Evolutionary conservation across 768 basidiomycete genomes (phyloP), one percentile per base, ranked within the genome.

Genomic region (Tubosaeta brunneosetosa): DNA sequence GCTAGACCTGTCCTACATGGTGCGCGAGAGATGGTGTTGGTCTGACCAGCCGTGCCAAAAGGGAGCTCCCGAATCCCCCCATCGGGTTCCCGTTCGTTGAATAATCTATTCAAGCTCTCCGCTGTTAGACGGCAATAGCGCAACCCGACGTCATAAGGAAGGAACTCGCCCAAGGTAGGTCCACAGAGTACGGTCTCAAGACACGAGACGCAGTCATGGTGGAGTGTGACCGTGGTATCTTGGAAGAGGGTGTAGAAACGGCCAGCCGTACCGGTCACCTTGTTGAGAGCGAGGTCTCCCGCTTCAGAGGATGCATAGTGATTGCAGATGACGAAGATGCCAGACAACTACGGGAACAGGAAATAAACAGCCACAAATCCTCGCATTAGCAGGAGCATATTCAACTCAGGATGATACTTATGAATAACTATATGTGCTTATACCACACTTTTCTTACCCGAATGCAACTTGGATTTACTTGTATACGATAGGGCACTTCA

Each of bases 231-330:
- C 13, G 25, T 34, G 14, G 46, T 29, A 22, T 59, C 48, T 27
- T n/a, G 49, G 16, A 64, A 56, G 36, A 61, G 38, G 6, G 25
- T 17, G 17, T 50, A 61, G 49, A 64, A 59, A 31, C 55, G 57
- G n/a, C 33, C 50, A 27, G 50, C 37, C 19, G 63, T 57, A 3
- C 60, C 55, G 0, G 59, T 56, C 36, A 64, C 32, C 29, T 61
- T 63, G 52, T 62, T 61, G 41, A 61, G 53, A 5, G 53, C 60
- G 3, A 50, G 12, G 32, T 61, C 53, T 4, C 59, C 57, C 22
- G 62, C 57, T 50, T 61, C 53, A 4, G 50, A 48, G 31, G 62
- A 37, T 8, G 51, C 55, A 33, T 17, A 57, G 17, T 59, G 57
- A 34, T 56, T 44, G 17, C 62, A 64, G 29, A 55, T 32, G 14